A percentile compares a stretch with the other conserved stretches of the same genome.
These are phyloP conservation scores for Chlorophyllum brunneum DNA, from an alignment of 768 basidiomycete species.

Conservation along the genomic window DNA sequence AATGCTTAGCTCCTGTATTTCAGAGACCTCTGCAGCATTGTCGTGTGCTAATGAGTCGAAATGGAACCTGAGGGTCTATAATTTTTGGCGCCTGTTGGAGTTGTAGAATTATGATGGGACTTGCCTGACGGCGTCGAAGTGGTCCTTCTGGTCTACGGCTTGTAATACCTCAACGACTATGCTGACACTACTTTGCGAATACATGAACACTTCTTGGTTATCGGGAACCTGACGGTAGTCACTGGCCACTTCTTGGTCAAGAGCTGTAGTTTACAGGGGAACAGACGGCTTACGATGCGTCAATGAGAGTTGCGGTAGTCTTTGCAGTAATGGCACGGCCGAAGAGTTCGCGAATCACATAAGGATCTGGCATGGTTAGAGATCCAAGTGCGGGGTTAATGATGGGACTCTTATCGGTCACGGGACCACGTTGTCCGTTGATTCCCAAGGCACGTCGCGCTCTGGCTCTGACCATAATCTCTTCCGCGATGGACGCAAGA, in stretches of 20 bases:
- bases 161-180: conserved; percentile 84
- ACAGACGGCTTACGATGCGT: conserved; percentile 72
- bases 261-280: conserved; percentile 1
- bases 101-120: conserved; percentile 12
- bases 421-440: conserved; percentile 6
- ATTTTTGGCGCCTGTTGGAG: conserved; percentile 1
- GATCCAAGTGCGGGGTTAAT: neutral
- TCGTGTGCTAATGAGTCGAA: conserved; percentile 90
- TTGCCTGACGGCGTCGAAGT: conserved; percentile 69
- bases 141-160: conserved; percentile 55
- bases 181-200: conserved; percentile 62
- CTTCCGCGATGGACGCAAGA: conserved; percentile 40
- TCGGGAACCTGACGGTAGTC: conserved; percentile 83
- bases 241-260: conserved; percentile 23
- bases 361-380: conserved; percentile 2
- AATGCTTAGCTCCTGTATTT: conserved; percentile 39
- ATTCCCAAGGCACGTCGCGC: neutral
- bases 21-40: conserved; percentile 61
- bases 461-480: neutral
- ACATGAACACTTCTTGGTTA: conserved; percentile 90
- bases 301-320: conserved; percentile 57
- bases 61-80: conserved; percentile 63
- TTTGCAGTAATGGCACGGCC: conserved; percentile 78
- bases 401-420: neutral
- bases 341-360: conserved; percentile 55